phyloP scores from a whole-genome alignment of 2,329 filamentous ascomycete genomes.

The Sporothrix curviconia region DNA sequence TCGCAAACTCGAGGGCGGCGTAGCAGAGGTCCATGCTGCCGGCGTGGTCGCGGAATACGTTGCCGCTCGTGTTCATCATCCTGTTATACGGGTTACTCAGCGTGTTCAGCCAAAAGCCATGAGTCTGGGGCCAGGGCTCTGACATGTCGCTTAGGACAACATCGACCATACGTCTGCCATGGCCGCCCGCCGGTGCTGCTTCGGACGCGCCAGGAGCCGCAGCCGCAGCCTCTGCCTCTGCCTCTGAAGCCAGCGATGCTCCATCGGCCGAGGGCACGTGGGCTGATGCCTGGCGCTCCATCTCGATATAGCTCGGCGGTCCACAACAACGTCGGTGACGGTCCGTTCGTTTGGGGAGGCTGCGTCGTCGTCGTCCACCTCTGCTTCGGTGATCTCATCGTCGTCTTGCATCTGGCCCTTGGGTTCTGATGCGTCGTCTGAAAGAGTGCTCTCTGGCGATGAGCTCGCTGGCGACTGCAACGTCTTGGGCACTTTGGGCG shows the following conservation, averaged over 20 bases:
- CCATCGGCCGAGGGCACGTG: not conserved
- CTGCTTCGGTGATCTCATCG: constrained; percentile 4
- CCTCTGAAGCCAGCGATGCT: not conserved
- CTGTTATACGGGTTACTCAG: constrained; percentile 93
- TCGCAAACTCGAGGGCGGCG: constrained; percentile 77
- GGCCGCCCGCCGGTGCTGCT: constrained; percentile 29
- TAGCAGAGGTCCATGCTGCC: constrained; percentile 93
- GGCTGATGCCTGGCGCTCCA: constrained; percentile 46
- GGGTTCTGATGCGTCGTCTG: not conserved
- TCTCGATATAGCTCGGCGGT: constrained; percentile 58
- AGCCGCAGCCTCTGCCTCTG: no score
- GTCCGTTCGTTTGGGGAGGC: constrained; percentile 12
- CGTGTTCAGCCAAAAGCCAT: constrained; percentile 75
- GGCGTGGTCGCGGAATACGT: constrained; percentile 77
- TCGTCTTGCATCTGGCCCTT: constrained; percentile 6
- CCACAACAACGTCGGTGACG: constrained; percentile 26
- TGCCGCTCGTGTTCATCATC: constrained; percentile 99
- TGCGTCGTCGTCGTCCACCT: constrained; percentile 13
- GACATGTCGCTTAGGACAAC: constrained; percentile 98
- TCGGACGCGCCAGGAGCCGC: no score
- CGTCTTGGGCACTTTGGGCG: not conserved
- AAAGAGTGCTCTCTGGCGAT: constrained; percentile 13
- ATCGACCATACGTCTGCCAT: constrained; percentile 62
- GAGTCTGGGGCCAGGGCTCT: constrained; percentile 82
- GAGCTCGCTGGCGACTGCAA: constrained; percentile 17